phyloP scores from a whole-genome alignment of 140 eudicot genomes.

The Oenanthe javanica region DNA sequence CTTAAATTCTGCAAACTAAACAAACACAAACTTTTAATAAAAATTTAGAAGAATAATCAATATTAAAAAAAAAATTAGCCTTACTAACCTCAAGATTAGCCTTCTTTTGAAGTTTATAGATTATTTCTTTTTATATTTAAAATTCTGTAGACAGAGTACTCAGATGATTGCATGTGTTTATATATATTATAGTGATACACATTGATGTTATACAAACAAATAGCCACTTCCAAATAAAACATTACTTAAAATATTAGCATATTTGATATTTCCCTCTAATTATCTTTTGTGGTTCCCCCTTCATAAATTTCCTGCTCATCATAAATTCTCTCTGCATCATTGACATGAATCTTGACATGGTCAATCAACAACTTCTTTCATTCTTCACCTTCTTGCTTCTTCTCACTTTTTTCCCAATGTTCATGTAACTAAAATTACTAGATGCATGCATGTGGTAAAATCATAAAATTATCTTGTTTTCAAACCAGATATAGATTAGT shows the following conservation, averaged over 20 bases:
- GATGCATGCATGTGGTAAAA: background rate
- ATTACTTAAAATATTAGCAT: background rate
- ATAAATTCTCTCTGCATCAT: background rate
- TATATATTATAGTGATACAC: no score
- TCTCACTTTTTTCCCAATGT: background rate
- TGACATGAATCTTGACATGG: slow-evolving; percentile 6
- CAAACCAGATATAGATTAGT: background rate
- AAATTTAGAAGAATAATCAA: no score
- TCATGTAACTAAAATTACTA: background rate
- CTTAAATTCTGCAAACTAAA: no score
- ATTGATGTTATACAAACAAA: no score
- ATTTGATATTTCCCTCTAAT: background rate
- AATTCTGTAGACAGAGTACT: no score
- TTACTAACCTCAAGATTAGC: no score
- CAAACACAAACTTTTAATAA: no score
- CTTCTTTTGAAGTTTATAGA: no score
- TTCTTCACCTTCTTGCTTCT: slow-evolving; percentile 1
- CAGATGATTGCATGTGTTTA: no score
- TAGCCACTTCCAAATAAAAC: background rate
- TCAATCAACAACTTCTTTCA: background rate
- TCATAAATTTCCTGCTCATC: slow-evolving; percentile 1
- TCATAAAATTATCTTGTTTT: background rate
- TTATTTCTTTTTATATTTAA: no score
- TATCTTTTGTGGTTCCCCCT: background rate
- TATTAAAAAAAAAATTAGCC: no score